Evolutionary conservation across 2,329 filamentous ascomycete genomes (phyloP), one percentile per base, ranked within the genome.

Genomic region (Sarocladiaceae sp.): DNA sequence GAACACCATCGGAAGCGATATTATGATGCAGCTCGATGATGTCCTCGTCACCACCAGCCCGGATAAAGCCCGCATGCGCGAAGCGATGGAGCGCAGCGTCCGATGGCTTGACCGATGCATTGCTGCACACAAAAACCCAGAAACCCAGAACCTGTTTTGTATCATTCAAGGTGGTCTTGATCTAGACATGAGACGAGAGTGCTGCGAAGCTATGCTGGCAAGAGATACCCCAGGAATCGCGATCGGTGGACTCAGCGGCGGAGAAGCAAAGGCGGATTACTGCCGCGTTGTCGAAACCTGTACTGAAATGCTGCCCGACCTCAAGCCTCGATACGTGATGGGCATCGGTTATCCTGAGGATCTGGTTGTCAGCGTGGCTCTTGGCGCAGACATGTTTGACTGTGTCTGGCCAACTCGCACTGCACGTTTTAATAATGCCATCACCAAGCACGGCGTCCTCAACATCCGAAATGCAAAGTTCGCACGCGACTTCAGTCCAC

Each of bases 21-120:
- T 99, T 61, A 97, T 97, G 59, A 99, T 99, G 95, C 95, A 99
- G 71, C 84, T 99, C 3, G 94, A 99, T 75, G 95, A 99, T 69
- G 95, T 99, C 13, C 87, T 99, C 50, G 93, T 91, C 26, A 97
- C 94, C 0, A 99, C 94, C 0, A 97, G 91, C 0, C 93, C 93
- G 0, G 94, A 99, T 68, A 76, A 82, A 52, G 85, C 76, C 18
- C 86, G 95, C 51, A 97, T 99, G 83, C 83, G 86, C 56, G 90
- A 96, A 69, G 94, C 94, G 48, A 97, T 97, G 92, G 81, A 94
- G 64, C 86, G 94, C 52, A 96, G 90, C 52, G 83, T 99, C 7
- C 83, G 95, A 35, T 99, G 95, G 95, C 79, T 99, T 5, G 95
- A 99, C 71, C 84, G 94, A 51, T 99, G 94, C 69, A 93, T 97